Conservation (phyloP, 2,329 filamentous ascomycete genomes). For the Sporothrix globosa region DNA sequence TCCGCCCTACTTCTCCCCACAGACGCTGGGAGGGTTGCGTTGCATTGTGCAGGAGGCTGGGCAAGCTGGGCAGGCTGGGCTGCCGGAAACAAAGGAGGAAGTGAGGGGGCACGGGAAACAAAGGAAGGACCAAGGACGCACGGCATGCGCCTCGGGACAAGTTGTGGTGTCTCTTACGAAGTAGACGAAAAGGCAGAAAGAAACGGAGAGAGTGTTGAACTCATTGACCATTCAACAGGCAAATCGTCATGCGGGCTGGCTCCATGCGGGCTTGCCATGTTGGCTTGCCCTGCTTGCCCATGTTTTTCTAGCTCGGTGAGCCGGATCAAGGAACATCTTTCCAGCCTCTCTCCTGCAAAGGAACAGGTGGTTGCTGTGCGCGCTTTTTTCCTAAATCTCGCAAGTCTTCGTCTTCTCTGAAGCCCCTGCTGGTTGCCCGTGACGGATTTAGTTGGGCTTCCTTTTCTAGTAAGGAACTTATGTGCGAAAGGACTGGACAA, state of each 20-base stretch:
- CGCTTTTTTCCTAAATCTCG: not conserved
- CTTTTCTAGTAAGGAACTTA: constrained; percentile 19
- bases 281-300: not conserved
- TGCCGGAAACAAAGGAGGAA: constrained; percentile 5
- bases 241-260: no score
- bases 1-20: not conserved
- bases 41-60: not conserved
- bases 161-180: no score
- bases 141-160: not conserved
- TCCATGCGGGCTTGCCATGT: no score
- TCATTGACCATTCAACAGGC: no score
- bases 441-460: constrained; percentile 7
- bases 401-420: no score
- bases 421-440: not conserved
- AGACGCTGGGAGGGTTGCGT: constrained; percentile 15
- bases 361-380: no score
- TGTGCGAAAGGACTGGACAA: not conserved
- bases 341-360: not conserved
- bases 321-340: not conserved
- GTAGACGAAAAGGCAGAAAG: no score
- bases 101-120: not conserved
- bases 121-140: not conserved
- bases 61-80: constrained; percentile 5
- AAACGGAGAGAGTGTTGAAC: no score
- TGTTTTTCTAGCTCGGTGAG: constrained; percentile 14